These are phyloP conservation scores for Mycena amicta DNA, from an alignment of 768 basidiomycete species.

Conservation along the genomic window DNA sequence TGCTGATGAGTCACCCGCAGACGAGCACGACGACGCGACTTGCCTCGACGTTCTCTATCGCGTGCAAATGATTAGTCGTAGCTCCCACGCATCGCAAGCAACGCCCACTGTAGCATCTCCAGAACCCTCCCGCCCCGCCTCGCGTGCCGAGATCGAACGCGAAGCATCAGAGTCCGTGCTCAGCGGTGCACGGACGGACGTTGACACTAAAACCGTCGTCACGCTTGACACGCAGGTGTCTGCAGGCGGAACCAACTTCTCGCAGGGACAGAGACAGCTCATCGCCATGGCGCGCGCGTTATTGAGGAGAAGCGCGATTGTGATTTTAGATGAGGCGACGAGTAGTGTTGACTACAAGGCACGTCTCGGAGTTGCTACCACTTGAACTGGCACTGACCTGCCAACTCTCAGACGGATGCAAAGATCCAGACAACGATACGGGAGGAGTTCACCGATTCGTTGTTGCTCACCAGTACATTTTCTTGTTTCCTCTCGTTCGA, in stretches of 20 bases:
- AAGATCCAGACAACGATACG: conserved; percentile 90
- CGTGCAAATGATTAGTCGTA: conserved; percentile 73
- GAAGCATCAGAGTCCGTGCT: conserved; percentile 29
- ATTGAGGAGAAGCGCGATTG: conserved; percentile 70
- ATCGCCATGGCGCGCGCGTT: conserved; percentile 87
- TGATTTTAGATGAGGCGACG: conserved; percentile 83
- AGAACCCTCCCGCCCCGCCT: conserved; percentile 44
- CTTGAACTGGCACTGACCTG: not conserved
- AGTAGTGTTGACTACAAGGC: conserved; percentile 75
- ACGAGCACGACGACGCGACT: conserved; percentile 77
- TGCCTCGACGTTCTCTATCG: conserved; percentile 80
- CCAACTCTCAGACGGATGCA: conserved; percentile 63
- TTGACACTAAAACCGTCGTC: conserved; percentile 58
- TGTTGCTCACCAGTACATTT: conserved; percentile 69
- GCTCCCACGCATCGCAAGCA: conserved; percentile 8
- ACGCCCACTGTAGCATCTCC: conserved; percentile 41
- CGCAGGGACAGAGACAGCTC: conserved; percentile 87
- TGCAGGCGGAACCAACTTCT: conserved; percentile 88
- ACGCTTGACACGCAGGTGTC: conserved; percentile 80
- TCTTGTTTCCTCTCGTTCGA: conserved; percentile 2
- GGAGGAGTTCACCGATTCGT: conserved; percentile 76
- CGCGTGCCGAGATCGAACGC: conserved; percentile 41
- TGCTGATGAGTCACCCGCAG: conserved; percentile 32
- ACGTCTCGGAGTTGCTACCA: not conserved
- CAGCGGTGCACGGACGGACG: conserved; percentile 42